Base-by-base conservation (phyloP, 331 rosid genomes). In the Pyrus hybrid region DNA sequence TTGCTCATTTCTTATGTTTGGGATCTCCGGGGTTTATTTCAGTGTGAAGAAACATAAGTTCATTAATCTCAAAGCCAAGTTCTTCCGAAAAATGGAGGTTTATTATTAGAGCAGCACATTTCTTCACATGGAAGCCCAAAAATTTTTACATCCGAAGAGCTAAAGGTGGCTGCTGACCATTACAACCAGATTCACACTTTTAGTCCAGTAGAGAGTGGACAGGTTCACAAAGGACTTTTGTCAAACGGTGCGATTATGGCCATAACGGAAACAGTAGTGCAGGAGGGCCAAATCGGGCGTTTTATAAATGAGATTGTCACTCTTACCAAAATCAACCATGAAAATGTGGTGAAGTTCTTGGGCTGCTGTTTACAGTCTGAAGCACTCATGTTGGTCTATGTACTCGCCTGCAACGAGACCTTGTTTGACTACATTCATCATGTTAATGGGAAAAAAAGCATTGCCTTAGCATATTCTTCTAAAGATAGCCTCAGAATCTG, bases 351-450 rank as follows among this genome's bases (percentile, higher is more conserved):
- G 2, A 69, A 69, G 73, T 10, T 70, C 25, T 70, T 70, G 1
- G 74, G 74, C 13, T 70, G 30, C 74, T 70, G 74, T 51, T 12
- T 70, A 30, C 61, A 47, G 73, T 49, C 41, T 5, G 73, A 69
- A 49, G 62, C 43, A 47, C 73, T 26, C 26, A 14, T 49, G 5
- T 18, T 69, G 25, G 41, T 69, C 3, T 69, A 47, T 47, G 61
- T 16, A 69, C 10, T 16, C 16, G 61, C 73, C 23, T 9, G 58
- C 12, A 47, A 2, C n/a, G 61, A 26, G 8, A 25, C 73, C 10
- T 35, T 26, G 26, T 69, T 47, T 11, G 61, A 69, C 10, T 18
- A 69, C 62, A 49, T 69, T 49, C 45, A 37, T 37, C 45, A 37
- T 37, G 45, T 37, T 37, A 37, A 37, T 37, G 45, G 45, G 45